Percentiles rank a stretch among this genome's conserved stretches.
These are phyloP conservation scores for Cylindrotheca closterium DNA, from an alignment of 108 stramenopile species.

Conservation along the genomic window DNA sequence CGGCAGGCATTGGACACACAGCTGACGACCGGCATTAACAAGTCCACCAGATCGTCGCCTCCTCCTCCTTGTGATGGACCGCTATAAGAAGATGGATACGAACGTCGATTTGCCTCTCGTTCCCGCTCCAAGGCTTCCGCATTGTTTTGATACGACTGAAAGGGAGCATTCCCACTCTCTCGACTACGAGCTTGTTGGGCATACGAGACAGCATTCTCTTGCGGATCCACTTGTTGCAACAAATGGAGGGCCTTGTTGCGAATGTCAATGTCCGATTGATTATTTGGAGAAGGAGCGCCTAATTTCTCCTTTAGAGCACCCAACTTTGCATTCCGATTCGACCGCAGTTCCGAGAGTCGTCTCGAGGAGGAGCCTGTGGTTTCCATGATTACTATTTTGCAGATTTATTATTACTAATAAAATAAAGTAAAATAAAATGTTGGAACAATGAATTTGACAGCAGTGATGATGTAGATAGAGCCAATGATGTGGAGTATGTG, in stretches of 20 bases:
- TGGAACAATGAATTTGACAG: no score
- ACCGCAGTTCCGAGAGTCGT: no score
- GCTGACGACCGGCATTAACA: neutral
- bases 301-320: no score
- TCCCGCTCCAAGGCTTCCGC: neutral
- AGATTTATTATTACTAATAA: no score
- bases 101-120: neutral
- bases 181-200: neutral
- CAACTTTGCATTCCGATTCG: no score
- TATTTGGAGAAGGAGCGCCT: neutral
- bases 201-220: neutral
- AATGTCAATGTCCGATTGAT: neutral
- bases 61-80: neutral
- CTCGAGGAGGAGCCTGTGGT: no score
- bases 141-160: neutral
- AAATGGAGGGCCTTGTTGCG: neutral
- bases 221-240: neutral
- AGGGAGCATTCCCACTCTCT: neutral
- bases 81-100: no score
- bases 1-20: neutral
- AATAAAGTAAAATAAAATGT: no score
- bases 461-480: no score
- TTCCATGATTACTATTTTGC: no score
- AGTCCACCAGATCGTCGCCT: neutral
- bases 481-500: no score